Percentiles rank a stretch among this genome's conserved stretches.
Evolutionary conservation across 352 stramenopile genomes (phyloP).

Genomic region (Stramenopiles sp.): DNA sequence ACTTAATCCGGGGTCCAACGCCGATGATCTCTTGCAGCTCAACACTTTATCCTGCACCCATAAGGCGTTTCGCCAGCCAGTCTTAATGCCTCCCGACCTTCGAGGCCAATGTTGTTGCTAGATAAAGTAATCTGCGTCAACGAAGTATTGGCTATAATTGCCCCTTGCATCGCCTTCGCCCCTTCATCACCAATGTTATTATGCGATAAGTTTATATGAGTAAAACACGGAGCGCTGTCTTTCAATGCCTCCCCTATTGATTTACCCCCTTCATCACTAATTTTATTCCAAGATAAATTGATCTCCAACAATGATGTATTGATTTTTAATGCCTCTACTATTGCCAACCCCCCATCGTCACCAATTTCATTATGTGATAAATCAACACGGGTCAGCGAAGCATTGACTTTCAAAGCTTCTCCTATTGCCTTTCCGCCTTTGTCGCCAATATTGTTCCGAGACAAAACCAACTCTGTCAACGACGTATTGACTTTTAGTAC

Average conservation of each 20-base stretch:
- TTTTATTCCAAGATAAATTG: neutral
- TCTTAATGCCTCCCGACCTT: neutral
- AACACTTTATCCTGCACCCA: too few relatives aligned
- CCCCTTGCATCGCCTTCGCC: neutral
- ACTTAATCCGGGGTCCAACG: too few relatives aligned
- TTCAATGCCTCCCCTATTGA: neutral
- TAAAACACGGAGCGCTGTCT: neutral
- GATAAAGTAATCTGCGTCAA: neutral
- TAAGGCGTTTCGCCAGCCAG: too few relatives aligned
- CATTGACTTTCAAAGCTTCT: neutral
- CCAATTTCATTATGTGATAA: conserved; percentile 4
- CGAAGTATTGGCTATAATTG: neutral
- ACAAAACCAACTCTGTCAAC: neutral
- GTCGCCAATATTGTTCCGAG: neutral
- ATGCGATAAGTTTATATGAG: neutral
- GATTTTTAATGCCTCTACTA: neutral
- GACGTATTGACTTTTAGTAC: neutral
- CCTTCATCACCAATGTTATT: neutral
- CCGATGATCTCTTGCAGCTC: too few relatives aligned
- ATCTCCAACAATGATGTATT: neutral
- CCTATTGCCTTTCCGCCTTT: neutral
- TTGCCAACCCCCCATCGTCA: neutral
- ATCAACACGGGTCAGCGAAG: neutral
- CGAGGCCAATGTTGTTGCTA: neutral
- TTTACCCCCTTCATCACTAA: neutral